Evolutionary conservation across 2,329 filamentous ascomycete genomes (phyloP).

Genomic region (Furcasterigmium furcatum): DNA sequence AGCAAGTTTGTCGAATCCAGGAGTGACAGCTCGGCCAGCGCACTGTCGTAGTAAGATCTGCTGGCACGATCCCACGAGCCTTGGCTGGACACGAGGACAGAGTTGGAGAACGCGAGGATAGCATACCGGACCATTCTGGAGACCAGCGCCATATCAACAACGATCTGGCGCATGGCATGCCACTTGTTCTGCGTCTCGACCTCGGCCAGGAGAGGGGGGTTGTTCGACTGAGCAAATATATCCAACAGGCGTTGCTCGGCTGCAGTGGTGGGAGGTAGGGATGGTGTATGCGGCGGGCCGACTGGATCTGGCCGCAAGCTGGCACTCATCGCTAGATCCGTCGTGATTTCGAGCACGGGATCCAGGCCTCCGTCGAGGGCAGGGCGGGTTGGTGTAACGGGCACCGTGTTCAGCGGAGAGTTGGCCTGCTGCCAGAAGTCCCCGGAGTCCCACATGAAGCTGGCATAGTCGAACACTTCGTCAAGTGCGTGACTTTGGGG

Average conservation of each 20-base stretch:
- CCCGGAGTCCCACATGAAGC: conserved; percentile 41
- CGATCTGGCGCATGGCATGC: conserved; percentile 42
- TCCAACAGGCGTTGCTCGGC: conserved; percentile 29
- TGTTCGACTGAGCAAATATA: conserved; percentile 42
- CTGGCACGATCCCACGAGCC: conserved; percentile 25
- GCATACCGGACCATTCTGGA: conserved; percentile 44
- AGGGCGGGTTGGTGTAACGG: not conserved
- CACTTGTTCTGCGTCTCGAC: conserved; percentile 50
- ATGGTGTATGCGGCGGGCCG: conserved; percentile 15
- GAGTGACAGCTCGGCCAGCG: conserved; percentile 25
- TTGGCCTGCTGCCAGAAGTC: conserved; percentile 28
- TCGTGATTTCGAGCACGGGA: not conserved
- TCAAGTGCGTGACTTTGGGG: conserved; percentile 27
- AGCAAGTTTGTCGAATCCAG: conserved; percentile 13
- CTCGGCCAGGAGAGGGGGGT: conserved; percentile 47
- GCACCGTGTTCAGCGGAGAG: not conserved
- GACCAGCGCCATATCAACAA: conserved; percentile 41
- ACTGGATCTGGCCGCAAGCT: conserved; percentile 6
- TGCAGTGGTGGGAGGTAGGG: conserved; percentile 12
- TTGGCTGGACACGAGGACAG: conserved; percentile 32
- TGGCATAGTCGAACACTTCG: conserved; percentile 42
- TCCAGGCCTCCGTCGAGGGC: not conserved
- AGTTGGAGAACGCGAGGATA: conserved; percentile 47
- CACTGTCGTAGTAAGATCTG: conserved; percentile 30
- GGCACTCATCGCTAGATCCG: too few species aligned